Base-by-base conservation (phyloP, 129 eudicot species). In the Ambrosia artemisiifolia region DNA sequence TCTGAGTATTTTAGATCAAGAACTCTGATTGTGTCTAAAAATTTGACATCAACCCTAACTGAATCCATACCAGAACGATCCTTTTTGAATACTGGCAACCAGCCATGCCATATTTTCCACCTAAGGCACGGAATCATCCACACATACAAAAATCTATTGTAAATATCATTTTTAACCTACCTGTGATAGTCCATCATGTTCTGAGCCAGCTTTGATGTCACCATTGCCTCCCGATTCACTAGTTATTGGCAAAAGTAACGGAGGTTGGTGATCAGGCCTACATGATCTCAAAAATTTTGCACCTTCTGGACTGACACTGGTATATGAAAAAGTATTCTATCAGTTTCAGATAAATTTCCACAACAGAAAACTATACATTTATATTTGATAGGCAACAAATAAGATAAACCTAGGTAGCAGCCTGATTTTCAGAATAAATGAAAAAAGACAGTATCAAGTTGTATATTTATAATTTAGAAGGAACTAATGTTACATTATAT, bases 261-360 rank as follows among this genome's bases (percentile, higher is more conserved):
- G 91, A 24, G 95, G 98, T 75, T 88, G 96, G 72, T 87, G 78
- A 85, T 92, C 96, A 13, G 98, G 98, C 56, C 75, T 87, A 56
- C 96, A 85, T 33, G 91, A 85, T 65, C 75, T 85, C 75, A 92
- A 75, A 79, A 88, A 92, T 12, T 85, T 64, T 76, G 78, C 77
- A 67, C 98, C 98, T 75, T 85, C 84, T 44, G 82, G 75, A 72
- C 96, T 85, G 42, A 87, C 95, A 75, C 98, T 92, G 92, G 63
- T 63, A 60, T 79, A 76, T 19, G n/a, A 38, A 47, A 62, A 75
- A 67, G 30, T 6, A 38, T 19, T 71, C 43, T 19, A 76, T 79
- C 73, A 78, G 55, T 80, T 71, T 73, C 35, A 48, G 10, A 28
- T 51, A 13, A 59, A 63, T 14, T 60, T 75, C 57, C 73, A 81